A percentile compares a stretch with the other conserved stretches of the same genome.
These are phyloP conservation scores for Pulveroboletus sp. DNA, from an alignment of 768 basidiomycete genomes.

Conservation along the genomic window DNA sequence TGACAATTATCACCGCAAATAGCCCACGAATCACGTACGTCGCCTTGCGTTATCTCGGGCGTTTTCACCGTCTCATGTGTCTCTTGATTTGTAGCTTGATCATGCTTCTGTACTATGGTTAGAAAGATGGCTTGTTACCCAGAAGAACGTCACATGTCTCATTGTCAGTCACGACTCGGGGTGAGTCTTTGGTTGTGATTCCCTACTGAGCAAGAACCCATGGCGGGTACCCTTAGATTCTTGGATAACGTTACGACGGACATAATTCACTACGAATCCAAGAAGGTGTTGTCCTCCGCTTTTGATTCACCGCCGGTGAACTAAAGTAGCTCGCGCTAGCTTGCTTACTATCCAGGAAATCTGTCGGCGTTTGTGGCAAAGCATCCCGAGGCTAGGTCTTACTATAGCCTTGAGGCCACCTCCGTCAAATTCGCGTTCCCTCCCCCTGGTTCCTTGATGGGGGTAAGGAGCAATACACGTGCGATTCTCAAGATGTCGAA, in stretches of 20 bases:
- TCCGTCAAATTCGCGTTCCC: slow-evolving; percentile 96
- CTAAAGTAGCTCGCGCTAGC: slow-evolving; percentile 38
- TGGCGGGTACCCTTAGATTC: slow-evolving; percentile 51
- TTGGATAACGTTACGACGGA: slow-evolving; percentile 94
- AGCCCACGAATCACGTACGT: slow-evolving; percentile 90
- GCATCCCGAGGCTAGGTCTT: slow-evolving; percentile 91
- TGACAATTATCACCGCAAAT: slow-evolving; percentile 26
- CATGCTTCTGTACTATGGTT: slow-evolving; percentile 87
- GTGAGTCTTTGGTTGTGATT: slow-evolving; percentile 39
- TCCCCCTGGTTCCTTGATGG: slow-evolving; percentile 92
- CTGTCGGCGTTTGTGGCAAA: slow-evolving; percentile 84
- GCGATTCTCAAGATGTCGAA: slow-evolving; percentile 89
- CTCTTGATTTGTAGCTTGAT: slow-evolving; percentile 52
- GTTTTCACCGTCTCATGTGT: slow-evolving; percentile 12
- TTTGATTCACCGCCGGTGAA: slow-evolving; percentile 15
- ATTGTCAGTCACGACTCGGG: slow-evolving; percentile 97
- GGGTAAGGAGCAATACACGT: slow-evolving; percentile 91
- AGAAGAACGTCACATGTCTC: slow-evolving; percentile 83
- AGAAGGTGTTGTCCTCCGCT: slow-evolving; percentile 54
- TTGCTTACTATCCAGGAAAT: slow-evolving; percentile 92
- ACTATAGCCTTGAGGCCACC: slow-evolving; percentile 92
- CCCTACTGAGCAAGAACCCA: slow-evolving; percentile 6
- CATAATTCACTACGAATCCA: slow-evolving; percentile 94
- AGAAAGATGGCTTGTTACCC: slow-evolving; percentile 77
- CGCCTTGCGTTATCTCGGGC: slow-evolving; percentile 12